phyloP scores from a whole-genome alignment of 2,329 filamentous ascomycete species.

The Leptographium lundbergii region DNA sequence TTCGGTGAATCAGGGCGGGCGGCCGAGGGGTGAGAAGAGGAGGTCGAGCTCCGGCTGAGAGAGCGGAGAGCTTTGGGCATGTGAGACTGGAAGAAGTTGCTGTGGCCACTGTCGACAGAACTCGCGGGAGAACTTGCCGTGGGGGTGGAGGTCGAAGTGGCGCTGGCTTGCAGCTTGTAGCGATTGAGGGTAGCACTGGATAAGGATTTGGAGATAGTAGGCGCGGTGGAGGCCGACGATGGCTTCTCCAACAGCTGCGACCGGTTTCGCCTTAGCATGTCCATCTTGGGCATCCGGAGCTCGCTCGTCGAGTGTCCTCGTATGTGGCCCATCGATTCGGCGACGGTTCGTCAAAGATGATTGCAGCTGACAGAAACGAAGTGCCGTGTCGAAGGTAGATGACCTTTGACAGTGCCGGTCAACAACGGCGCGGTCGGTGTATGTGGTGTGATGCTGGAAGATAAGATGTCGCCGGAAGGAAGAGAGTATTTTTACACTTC shows the following conservation, averaged over 20 bases:
- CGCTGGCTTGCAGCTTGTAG: constrained; percentile 10
- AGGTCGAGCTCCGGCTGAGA: constrained; percentile 13
- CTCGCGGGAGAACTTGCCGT: constrained; percentile 13
- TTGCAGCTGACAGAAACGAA: neutral
- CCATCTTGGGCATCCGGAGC: constrained; percentile 1
- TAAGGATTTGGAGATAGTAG: neutral
- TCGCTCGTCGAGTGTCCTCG: neutral
- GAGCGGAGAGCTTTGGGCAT: constrained; percentile 13
- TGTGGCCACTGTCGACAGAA: constrained; percentile 14
- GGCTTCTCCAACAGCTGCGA: neutral
- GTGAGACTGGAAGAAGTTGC: constrained; percentile 14
- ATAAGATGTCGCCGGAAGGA: neutral
- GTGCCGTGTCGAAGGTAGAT: neutral
- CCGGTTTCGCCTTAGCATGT: constrained; percentile 8
- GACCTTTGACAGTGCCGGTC: neutral
- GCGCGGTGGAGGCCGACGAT: neutral
- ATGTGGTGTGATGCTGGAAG: neutral
- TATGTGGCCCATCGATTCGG: neutral
- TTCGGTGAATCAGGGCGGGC: constrained; percentile 2
- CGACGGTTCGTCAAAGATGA: neutral
- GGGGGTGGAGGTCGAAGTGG: neutral
- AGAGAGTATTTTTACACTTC: neutral
- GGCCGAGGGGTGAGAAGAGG: neutral
- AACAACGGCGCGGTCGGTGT: neutral
- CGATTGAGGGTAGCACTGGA: neutral